Base-by-base conservation (phyloP, 2,329 filamentous ascomycete genomes). In the Aspergillus floridensis region DNA sequence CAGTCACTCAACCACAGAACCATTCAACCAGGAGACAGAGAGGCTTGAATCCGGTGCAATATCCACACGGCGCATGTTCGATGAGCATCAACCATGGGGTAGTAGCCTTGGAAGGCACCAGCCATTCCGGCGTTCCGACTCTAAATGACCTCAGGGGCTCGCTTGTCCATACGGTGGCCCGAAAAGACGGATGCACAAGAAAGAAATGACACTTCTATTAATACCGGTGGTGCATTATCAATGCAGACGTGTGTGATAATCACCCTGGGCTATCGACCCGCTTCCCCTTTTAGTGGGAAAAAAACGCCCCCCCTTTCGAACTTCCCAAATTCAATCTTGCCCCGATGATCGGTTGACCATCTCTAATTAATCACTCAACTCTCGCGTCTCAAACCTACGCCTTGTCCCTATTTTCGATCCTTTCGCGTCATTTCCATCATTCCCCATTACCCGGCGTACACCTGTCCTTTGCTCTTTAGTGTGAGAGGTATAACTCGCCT, bases 181-280 rank as follows among this genome's bases (percentile, higher is more conserved):
- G 32, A 51, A 12, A 35, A 51, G 21, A 38, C n/a, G 44, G 44
- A 19, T 26, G 41, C 35, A 53, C 24, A 46, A 46, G 46, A 55
- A 47, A n/a, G 26, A 55, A 55, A 31, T n/a, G 53, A 22, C 29
- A 19, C 41, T 54, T 8, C 53, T 55, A 55, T 55, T 35, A 55
- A 48, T 49, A 67, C 67, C 0, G 73, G 0, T 72, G 67, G 0
- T 68, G 66, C 2, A 64, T 76, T 16, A 69, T 72, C 5, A 76
- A 72, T 41, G 69, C 66, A 7, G 62, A 76, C n/a, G 58, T 53
- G 58, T 54, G 58, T 59, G 32, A 35, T 63, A 47, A 54, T 44
- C 56, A 46, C 46, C 41, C 35, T 46, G 53, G 57, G 14, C 61
- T 59, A 63, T 66, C 49, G 66, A 68, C 66, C 66, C 66, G 66